Evolutionary conservation across 352 stramenopile species (phyloP).

Genomic region (Peronospora belbahrii): DNA sequence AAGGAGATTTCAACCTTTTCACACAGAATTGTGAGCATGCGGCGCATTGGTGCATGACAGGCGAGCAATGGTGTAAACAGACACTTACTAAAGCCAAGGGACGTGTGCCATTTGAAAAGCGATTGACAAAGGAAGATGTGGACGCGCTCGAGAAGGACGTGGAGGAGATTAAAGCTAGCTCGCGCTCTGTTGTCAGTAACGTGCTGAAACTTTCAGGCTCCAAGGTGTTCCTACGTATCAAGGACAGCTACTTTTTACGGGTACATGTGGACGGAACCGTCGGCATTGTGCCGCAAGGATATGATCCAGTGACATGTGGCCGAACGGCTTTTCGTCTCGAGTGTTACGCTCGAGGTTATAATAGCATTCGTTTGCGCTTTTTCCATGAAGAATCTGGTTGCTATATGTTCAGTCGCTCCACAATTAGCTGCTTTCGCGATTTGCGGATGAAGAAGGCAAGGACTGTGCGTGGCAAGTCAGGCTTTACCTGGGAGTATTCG

Average conservation of each 20-base stretch:
- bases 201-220: conserved; percentile 54
- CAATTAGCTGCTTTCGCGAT: conserved; percentile 79
- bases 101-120: conserved; percentile 74
- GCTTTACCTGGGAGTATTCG: conserved; percentile 77
- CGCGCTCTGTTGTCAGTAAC: conserved; percentile 53
- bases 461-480: conserved; percentile 48
- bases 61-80: conserved; percentile 86
- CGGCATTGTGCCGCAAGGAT: conserved; percentile 37
- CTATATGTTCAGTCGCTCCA: conserved; percentile 83
- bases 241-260: conserved; percentile 58
- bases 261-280: conserved; percentile 46
- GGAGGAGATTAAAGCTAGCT: conserved; percentile 68
- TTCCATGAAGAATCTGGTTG: conserved; percentile 50
- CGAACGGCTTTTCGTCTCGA: conserved; percentile 65
- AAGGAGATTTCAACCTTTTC: conserved; percentile 84
- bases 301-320: conserved; percentile 37
- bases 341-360: conserved; percentile 77
- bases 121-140: conserved; percentile 66
- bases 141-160: conserved; percentile 62
- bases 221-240: conserved; percentile 61
- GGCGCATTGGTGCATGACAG: conserved; percentile 85
- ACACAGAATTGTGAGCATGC: conserved; percentile 85
- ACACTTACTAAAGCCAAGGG: conserved; percentile 62
- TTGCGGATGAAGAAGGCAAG: conserved; percentile 70
- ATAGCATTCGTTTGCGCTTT: conserved; percentile 83